Percentiles rank a stretch among this genome's conserved stretches.
Conservation (phyloP, 2,329 filamentous ascomycete genomes). For the Thelonectria blattea region DNA sequence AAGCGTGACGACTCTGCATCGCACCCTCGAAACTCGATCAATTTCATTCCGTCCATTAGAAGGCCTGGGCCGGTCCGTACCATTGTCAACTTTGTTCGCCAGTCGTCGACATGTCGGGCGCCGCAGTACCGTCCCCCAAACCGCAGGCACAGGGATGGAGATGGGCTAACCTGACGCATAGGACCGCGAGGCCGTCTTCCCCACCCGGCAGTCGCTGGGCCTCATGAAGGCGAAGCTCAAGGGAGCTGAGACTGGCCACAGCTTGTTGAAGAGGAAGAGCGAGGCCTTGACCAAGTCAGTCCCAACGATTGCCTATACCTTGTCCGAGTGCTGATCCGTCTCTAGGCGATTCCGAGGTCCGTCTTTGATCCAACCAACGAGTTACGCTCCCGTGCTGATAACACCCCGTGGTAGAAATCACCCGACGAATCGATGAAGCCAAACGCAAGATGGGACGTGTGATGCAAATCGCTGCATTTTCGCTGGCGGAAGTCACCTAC, state of each 20-base stretch:
- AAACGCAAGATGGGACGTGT: slow-evolving; percentile 99
- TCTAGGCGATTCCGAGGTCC: slow-evolving; percentile 86
- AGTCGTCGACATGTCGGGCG: slow-evolving; percentile 42
- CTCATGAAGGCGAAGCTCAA: slow-evolving; percentile 99
- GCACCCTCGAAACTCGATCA: slow-evolving; percentile 17
- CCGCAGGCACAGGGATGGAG: not conserved
- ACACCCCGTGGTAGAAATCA: slow-evolving; percentile 73
- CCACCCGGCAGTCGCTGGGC: slow-evolving; percentile 94
- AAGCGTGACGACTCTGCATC: slow-evolving; percentile 27
- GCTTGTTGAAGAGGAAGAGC: slow-evolving; percentile 94
- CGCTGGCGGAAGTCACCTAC: slow-evolving; percentile 95
- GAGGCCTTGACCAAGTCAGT: slow-evolving; percentile 94
- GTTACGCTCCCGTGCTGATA: slow-evolving; percentile 27
- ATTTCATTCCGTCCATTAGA: slow-evolving; percentile 11
- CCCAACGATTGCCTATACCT: not conserved
- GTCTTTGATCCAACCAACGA: slow-evolving; percentile 13
- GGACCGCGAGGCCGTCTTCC: slow-evolving; percentile 96
- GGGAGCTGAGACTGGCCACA: slow-evolving; percentile 89
- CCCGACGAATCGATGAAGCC: slow-evolving; percentile 94
- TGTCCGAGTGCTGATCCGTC: slow-evolving; percentile 9
- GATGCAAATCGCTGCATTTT: slow-evolving; percentile 99
- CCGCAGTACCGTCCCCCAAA: slow-evolving; percentile 32
- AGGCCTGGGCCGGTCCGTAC: slow-evolving; percentile 5
- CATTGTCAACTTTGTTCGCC: slow-evolving; percentile 8
- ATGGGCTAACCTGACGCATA: slow-evolving; percentile 46